Percentiles rank a stretch among this genome's conserved stretches.
Conservation (phyloP, 352 stramenopile species). For the Phytophthora ohioensis region DNA sequence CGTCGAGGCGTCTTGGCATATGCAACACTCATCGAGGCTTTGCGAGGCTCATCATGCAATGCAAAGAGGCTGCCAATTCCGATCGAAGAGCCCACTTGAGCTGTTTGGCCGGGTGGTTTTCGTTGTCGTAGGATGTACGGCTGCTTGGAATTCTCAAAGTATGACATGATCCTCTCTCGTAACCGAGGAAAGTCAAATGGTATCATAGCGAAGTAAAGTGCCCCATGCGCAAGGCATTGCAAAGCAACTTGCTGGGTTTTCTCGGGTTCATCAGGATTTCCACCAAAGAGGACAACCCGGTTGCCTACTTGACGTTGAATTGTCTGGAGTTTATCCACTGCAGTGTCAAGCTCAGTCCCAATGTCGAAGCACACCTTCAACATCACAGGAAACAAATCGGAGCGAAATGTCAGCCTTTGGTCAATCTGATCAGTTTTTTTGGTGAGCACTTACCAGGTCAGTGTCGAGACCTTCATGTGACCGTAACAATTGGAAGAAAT, state of each 20-base stretch:
- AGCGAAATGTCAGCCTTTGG: background rate
- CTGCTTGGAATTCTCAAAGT: slow-evolving; percentile 64
- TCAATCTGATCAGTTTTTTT: background rate
- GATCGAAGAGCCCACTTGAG: slow-evolving; percentile 46
- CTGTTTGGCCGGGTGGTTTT: slow-evolving; percentile 35
- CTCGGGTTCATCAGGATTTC: slow-evolving; percentile 42
- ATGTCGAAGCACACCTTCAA: slow-evolving; percentile 74
- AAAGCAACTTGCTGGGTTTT: slow-evolving; percentile 45
- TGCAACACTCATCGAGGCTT: slow-evolving; percentile 47
- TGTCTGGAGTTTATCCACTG: slow-evolving; percentile 47
- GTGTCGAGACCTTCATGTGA: slow-evolving; percentile 44
- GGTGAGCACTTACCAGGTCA: slow-evolving; percentile 55
- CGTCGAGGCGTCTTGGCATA: slow-evolving; percentile 48
- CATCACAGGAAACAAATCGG: background rate
- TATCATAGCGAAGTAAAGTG: slow-evolving; percentile 68
- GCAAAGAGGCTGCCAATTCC: slow-evolving; percentile 51
- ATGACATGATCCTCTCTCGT: slow-evolving; percentile 60
- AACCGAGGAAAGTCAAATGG: slow-evolving; percentile 70
- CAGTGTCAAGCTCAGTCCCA: slow-evolving; percentile 52
- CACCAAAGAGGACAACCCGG: slow-evolving; percentile 68
- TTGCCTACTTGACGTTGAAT: slow-evolving; percentile 52
- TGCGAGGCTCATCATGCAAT: slow-evolving; percentile 45
- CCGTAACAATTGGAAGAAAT: slow-evolving; percentile 47
- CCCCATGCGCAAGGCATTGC: slow-evolving; percentile 57
- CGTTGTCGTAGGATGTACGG: slow-evolving; percentile 66